phyloP scores from a whole-genome alignment of 805 yeast genomes.

The Cyberlindnera mississippiensis region DNA sequence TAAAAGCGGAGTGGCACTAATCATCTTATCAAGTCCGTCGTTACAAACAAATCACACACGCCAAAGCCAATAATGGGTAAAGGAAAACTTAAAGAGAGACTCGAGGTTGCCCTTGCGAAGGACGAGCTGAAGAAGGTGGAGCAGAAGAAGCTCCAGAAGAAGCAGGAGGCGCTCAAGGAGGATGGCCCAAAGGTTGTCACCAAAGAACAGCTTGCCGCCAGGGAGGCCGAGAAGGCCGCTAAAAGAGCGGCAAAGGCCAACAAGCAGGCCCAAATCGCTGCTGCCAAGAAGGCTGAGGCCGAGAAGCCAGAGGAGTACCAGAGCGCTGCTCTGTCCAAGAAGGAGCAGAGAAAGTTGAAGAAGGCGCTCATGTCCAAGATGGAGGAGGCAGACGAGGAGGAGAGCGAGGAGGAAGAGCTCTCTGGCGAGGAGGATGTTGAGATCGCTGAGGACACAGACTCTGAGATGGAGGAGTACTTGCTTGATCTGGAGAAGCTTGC shows the following conservation, averaged over 20 bases:
- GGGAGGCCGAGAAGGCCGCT: constrained; percentile 18
- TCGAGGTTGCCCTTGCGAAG: constrained; percentile 19
- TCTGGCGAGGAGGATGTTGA: constrained; percentile 29
- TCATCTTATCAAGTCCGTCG: background rate
- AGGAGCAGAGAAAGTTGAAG: constrained; percentile 58
- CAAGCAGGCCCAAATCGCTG: constrained; percentile 15
- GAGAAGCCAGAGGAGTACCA: constrained; percentile 37
- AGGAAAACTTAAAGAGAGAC: constrained; percentile 26
- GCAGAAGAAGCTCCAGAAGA: constrained; percentile 21
- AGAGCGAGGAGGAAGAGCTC: constrained; percentile 23
- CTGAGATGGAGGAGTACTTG: constrained; percentile 41
- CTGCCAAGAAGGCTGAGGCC: constrained; percentile 19
- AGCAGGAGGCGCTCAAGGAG: constrained; percentile 15
- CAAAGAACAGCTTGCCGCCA: constrained; percentile 28
- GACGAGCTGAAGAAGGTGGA: constrained; percentile 19
- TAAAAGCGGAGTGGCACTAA: background rate
- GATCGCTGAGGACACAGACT: constrained; percentile 42
- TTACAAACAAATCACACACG: background rate
- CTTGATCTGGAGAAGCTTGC: constrained; percentile 53
- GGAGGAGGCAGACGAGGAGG: constrained; percentile 23
- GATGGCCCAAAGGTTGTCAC: constrained; percentile 32
- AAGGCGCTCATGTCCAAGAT: constrained; percentile 32
- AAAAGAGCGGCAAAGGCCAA: constrained; percentile 21
- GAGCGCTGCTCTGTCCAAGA: constrained; percentile 53
- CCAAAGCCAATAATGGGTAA: constrained; percentile 24